phyloP scores from a whole-genome alignment of 2,329 filamentous ascomycete genomes.

The Exutisphaerella laricina region DNA sequence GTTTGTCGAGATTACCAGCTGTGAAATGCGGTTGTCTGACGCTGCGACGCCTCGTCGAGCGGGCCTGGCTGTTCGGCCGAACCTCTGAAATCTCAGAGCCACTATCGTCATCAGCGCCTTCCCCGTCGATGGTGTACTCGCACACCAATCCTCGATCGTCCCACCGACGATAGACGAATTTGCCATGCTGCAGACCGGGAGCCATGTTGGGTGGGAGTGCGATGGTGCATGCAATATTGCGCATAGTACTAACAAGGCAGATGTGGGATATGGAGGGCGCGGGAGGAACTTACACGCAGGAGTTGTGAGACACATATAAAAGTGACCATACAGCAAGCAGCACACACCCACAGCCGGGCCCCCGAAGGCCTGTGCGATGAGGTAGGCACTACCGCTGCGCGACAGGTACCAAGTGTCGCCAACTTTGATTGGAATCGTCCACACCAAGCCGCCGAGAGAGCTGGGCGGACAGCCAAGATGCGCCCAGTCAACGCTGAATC shows the following conservation, averaged over 20 bases:
- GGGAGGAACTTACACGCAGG: not conserved
- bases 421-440: not conserved
- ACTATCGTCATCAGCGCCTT: not conserved
- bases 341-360: not conserved
- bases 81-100: not conserved
- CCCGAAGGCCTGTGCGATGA: not conserved
- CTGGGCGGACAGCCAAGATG: not conserved
- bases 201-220: not conserved
- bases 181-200: not conserved
- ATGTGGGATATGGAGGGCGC: not conserved
- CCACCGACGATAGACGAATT: not conserved
- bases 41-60: not conserved
- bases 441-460: not conserved
- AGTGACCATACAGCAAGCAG: not conserved
- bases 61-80: not conserved
- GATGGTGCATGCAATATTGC: not conserved
- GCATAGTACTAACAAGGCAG: not conserved
- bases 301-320: not conserved
- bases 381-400: constrained; percentile 1
- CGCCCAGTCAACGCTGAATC: no score
- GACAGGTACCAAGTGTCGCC: not conserved
- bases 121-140: not conserved
- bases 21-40: not conserved
- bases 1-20: not conserved
- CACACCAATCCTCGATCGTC: not conserved